phyloP scores from a whole-genome alignment of 2,329 filamentous ascomycete species.

The Diaporthe ilicicola region DNA sequence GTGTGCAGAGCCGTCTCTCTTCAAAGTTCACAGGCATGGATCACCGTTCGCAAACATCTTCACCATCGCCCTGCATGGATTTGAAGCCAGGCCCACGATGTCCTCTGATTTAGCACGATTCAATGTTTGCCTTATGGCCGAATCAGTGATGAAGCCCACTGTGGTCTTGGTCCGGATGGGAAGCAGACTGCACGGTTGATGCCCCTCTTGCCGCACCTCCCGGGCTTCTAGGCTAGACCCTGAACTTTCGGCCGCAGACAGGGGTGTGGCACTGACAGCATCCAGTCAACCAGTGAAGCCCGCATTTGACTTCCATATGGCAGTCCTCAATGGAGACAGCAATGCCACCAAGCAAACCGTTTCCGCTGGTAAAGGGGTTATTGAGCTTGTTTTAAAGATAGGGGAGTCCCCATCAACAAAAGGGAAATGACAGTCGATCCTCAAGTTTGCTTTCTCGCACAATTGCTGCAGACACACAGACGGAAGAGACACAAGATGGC shows the following conservation, averaged over 20 bases:
- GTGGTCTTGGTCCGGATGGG: not conserved
- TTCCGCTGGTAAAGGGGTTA: not conserved
- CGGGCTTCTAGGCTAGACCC: not conserved
- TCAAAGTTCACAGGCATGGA: not conserved
- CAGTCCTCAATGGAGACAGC: not conserved
- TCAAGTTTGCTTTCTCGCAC: not conserved
- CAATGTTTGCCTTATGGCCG: not conserved
- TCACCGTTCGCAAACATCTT: not conserved
- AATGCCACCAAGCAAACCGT: not conserved
- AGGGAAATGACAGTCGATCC: not conserved
- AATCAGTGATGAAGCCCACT: not conserved
- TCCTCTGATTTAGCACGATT: not conserved
- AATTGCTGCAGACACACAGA: not conserved
- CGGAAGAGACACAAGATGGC: conserved; percentile 33
- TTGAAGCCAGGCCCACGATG: not conserved
- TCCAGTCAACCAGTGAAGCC: not conserved
- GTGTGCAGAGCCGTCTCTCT: not conserved
- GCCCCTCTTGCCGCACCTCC: not conserved
- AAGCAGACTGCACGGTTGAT: not conserved
- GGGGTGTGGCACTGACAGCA: not conserved
- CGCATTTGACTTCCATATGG: not conserved
- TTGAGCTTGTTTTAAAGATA: not conserved
- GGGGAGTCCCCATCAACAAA: not conserved
- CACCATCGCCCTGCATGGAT: not conserved
- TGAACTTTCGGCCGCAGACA: conserved; percentile 8